A percentile compares a stretch with the other conserved stretches of the same genome.
These are phyloP conservation scores for Chenopodium quinoa DNA, from an alignment of 148 eudicot genomes.

Conservation along the genomic window DNA sequence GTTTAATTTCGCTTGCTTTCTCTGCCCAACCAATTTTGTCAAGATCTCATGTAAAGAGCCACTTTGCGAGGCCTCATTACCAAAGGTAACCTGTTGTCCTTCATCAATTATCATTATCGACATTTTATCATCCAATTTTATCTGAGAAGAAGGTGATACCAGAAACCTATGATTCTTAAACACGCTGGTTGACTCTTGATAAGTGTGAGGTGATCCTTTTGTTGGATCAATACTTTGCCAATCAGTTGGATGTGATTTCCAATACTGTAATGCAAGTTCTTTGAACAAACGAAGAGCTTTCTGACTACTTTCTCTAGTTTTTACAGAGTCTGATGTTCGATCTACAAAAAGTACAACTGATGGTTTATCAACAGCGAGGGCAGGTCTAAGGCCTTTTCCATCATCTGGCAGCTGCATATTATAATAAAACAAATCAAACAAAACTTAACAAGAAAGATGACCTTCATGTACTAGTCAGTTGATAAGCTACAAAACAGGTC, in stretches of 20 bases:
- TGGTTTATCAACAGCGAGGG: constrained; percentile 70
- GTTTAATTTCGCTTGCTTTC: constrained; percentile 58
- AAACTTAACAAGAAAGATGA: neutral
- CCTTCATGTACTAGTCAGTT: neutral
- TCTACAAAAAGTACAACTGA: constrained; percentile 77
- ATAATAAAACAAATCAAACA: neutral
- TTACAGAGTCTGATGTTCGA: constrained; percentile 55
- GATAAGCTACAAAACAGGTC: neutral
- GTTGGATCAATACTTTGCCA: constrained; percentile 31
- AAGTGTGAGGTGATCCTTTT: constrained; percentile 26
- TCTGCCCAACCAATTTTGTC: constrained; percentile 49
- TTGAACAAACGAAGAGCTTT: constrained; percentile 59
- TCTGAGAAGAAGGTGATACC: constrained; percentile 41
- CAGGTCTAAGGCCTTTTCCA: constrained; percentile 40
- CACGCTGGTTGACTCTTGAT: constrained; percentile 37
- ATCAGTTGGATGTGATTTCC: constrained; percentile 24
- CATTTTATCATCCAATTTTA: constrained; percentile 50
- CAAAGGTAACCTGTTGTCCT: constrained; percentile 50
- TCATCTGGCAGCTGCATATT: constrained; percentile 58
- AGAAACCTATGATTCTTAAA: constrained; percentile 33
- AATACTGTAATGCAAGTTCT: constrained; percentile 49
- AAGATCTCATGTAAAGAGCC: constrained; percentile 72
- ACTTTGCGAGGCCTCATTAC: constrained; percentile 44
- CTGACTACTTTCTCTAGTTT: constrained; percentile 49
- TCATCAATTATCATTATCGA: constrained; percentile 62